Conservation (phyloP, 176 grass and related monocot species). For the Ensete ventricosum region DNA sequence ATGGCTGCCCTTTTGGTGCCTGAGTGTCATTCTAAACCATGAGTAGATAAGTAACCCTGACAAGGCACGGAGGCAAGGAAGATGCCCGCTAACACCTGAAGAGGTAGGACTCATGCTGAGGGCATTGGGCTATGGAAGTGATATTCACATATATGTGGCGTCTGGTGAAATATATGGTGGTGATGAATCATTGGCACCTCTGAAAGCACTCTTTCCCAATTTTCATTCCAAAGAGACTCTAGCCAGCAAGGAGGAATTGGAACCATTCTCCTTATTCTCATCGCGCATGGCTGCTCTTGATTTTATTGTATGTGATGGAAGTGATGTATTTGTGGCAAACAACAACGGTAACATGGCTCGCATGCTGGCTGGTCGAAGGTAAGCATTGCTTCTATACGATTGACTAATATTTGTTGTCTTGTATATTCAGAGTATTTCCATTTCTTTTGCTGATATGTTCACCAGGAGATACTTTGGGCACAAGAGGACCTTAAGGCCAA, state of each 20-base stretch:
- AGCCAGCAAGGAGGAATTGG: conserved; percentile 48
- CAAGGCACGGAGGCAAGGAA: conserved; percentile 31
- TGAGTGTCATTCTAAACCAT: neutral
- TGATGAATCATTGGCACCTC: conserved; percentile 48
- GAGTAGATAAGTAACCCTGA: conserved; percentile 14
- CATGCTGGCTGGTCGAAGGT: conserved; percentile 72
- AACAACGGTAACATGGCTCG: conserved; percentile 89
- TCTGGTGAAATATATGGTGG: conserved; percentile 94
- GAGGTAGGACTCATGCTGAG: conserved; percentile 79
- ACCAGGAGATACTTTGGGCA: conserved; percentile 67
- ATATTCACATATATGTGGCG: conserved; percentile 74
- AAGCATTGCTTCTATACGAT: conserved; percentile 1
- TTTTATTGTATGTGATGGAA: conserved; percentile 86
- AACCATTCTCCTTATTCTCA: conserved; percentile 51
- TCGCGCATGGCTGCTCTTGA: conserved; percentile 90
- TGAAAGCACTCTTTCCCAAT: conserved; percentile 82
- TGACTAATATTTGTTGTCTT: neutral
- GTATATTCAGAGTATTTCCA: neutral
- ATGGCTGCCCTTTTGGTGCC: neutral
- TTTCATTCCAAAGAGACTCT: conserved; percentile 78
- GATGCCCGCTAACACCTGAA: conserved; percentile 77
- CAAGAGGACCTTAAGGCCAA: conserved; percentile 67
- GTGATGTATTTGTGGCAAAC: conserved; percentile 87
- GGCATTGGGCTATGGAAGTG: conserved; percentile 55
- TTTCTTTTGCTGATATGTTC: neutral